Percentiles rank a stretch among this genome's conserved stretches.
phyloP scores from a whole-genome alignment of 1,139 yeast genomes.

The Saccharomyces hybrid region DNA sequence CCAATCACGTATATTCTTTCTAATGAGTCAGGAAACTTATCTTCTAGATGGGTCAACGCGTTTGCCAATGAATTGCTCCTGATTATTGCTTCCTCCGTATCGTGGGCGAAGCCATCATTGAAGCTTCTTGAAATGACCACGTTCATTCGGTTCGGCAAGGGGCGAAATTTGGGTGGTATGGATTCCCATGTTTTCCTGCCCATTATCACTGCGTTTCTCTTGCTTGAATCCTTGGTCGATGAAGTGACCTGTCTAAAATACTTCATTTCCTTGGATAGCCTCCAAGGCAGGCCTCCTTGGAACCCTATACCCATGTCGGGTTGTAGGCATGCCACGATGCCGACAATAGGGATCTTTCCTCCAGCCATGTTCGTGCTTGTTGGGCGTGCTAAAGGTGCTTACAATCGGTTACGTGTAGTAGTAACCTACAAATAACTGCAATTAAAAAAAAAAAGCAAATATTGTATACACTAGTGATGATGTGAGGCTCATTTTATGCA shows the following conservation, averaged over 20 bases:
- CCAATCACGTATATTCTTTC: slow-evolving; percentile 78
- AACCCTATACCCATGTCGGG: slow-evolving; percentile 82
- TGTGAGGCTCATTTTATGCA: neutral
- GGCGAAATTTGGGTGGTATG: slow-evolving; percentile 76
- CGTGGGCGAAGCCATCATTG: slow-evolving; percentile 20
- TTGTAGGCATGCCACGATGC: slow-evolving; percentile 76
- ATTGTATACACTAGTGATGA: neutral
- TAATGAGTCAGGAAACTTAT: slow-evolving; percentile 16
- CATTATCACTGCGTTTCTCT: slow-evolving; percentile 79
- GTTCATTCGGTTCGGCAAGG: slow-evolving; percentile 68
- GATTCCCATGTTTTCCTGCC: slow-evolving; percentile 96
- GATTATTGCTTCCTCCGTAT: slow-evolving; percentile 11
- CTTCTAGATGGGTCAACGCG: slow-evolving; percentile 1
- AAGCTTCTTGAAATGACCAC: slow-evolving; percentile 58
- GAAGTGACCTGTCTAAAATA: slow-evolving; percentile 74
- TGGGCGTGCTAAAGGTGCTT: neutral
- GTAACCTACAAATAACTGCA: neutral
- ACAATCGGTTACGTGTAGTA: neutral
- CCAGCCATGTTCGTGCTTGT: neutral
- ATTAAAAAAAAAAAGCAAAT: neutral
- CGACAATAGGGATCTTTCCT: slow-evolving; percentile 38
- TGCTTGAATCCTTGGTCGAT: slow-evolving; percentile 28
- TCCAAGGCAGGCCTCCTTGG: slow-evolving; percentile 84
- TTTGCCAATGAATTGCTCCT: slow-evolving; percentile 3
- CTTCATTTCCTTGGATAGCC: slow-evolving; percentile 71